These are phyloP conservation scores for Scedosporium dehoogii DNA, from an alignment of 2,329 filamentous ascomycete genomes.

Conservation along the genomic window DNA sequence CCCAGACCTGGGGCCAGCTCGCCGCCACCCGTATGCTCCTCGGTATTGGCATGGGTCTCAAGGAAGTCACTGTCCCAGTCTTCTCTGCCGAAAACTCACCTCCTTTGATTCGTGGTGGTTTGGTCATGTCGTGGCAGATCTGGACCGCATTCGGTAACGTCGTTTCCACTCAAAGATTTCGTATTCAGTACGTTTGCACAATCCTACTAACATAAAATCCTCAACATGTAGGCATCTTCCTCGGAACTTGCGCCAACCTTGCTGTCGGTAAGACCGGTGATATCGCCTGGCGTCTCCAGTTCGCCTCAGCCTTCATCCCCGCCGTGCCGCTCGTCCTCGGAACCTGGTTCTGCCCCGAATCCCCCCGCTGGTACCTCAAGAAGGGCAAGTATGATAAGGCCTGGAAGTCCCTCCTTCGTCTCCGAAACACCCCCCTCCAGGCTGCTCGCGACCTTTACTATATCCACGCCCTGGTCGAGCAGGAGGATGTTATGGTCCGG, in stretches of 20 bases:
- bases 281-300: slow-evolving; percentile 47
- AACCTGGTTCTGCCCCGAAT: slow-evolving; percentile 54
- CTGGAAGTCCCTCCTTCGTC: slow-evolving; percentile 42
- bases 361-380: slow-evolving; percentile 57
- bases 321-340: slow-evolving; percentile 48
- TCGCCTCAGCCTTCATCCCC: slow-evolving; percentile 53
- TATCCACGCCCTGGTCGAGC: slow-evolving; percentile 29
- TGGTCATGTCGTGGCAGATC: slow-evolving; percentile 47
- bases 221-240: slow-evolving; percentile 42
- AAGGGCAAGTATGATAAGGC: slow-evolving; percentile 45
- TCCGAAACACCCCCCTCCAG: slow-evolving; percentile 49
- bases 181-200: background rate
- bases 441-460: slow-evolving; percentile 55
- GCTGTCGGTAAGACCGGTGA: slow-evolving; percentile 48
- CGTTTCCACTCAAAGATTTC: background rate
- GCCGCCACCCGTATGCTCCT: slow-evolving; percentile 37
- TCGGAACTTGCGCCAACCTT: slow-evolving; percentile 57
- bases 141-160: slow-evolving; percentile 38
- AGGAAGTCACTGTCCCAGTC: slow-evolving; percentile 38
- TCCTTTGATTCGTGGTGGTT: slow-evolving; percentile 38
- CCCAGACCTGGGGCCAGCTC: slow-evolving; percentile 49
- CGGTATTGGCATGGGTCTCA: slow-evolving; percentile 51
- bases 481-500: slow-evolving; percentile 18
- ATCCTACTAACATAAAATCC: background rate
- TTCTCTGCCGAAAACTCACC: slow-evolving; percentile 44